Conservation (phyloP, 2,329 filamentous ascomycete species). For the Phoma sp. region DNA sequence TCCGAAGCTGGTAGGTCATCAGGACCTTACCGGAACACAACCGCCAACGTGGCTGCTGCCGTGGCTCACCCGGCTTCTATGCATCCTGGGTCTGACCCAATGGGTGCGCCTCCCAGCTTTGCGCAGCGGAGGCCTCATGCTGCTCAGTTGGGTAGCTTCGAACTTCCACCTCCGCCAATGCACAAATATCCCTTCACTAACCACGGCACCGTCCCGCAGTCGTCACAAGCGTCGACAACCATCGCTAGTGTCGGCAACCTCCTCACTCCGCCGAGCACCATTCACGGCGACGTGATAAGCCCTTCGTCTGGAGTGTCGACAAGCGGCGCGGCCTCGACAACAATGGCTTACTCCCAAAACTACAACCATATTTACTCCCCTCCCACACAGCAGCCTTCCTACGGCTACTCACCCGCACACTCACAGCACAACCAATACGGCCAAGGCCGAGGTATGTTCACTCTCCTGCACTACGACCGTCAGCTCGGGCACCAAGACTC, state of each 20-base stretch:
- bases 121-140: conserved; percentile 74
- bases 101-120: conserved; percentile 70
- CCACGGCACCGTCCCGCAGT: conserved; percentile 51
- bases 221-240: conserved; percentile 54
- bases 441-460: conserved; percentile 58
- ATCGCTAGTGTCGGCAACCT: conserved; percentile 65
- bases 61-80: conserved; percentile 67
- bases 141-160: conserved; percentile 71
- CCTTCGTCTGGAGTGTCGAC: conserved; percentile 67
- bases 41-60: conserved; percentile 68
- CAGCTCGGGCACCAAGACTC: conserved; percentile 62
- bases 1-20: conserved; percentile 52
- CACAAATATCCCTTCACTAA: conserved; percentile 59
- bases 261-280: conserved; percentile 67
- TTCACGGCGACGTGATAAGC: conserved; percentile 67
- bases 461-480: conserved; percentile 59
- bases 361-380: conserved; percentile 67
- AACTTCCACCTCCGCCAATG: conserved; percentile 67
- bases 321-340: conserved; percentile 63
- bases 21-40: conserved; percentile 51
- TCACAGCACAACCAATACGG: conserved; percentile 43
- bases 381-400: conserved; percentile 63
- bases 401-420: conserved; percentile 55
- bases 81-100: conserved; percentile 66
- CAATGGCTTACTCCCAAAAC: conserved; percentile 62